A percentile compares a stretch with the other conserved stretches of the same genome.
These are phyloP conservation scores for Serpula lacrymans DNA, from an alignment of 768 basidiomycete species.

Conservation along the genomic window DNA sequence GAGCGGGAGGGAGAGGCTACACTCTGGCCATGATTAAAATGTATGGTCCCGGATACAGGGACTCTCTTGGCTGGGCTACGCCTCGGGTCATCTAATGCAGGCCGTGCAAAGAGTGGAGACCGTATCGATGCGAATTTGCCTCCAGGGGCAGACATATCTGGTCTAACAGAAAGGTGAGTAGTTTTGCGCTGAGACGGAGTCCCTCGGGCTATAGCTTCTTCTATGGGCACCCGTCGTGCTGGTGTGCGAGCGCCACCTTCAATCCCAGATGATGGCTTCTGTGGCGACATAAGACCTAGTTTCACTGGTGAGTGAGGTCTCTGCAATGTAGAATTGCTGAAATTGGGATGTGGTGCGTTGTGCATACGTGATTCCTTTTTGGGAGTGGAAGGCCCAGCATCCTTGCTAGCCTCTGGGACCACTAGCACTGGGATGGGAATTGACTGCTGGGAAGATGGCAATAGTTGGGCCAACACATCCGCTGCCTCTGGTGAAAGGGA, in stretches of 20 bases:
- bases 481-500: slow-evolving; percentile 62
- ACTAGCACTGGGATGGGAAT: slow-evolving; percentile 7
- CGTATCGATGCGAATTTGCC: slow-evolving; percentile 6
- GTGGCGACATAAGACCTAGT: no score
- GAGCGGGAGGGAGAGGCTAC: slow-evolving; percentile 15
- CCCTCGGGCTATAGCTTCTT: slow-evolving; percentile 47
- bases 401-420: slow-evolving; percentile 24
- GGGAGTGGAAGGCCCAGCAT: slow-evolving; percentile 21
- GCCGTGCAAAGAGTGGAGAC: slow-evolving; percentile 39
- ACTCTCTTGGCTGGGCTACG: slow-evolving; percentile 34
- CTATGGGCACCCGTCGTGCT: slow-evolving; percentile 60
- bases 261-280: slow-evolving; percentile 31
- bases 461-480: slow-evolving; percentile 36
- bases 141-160: slow-evolving; percentile 15
- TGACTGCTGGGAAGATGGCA: slow-evolving; percentile 21
- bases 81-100: slow-evolving; percentile 32
- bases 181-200: slow-evolving; percentile 48
- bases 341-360: slow-evolving; percentile 12
- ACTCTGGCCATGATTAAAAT: slow-evolving; percentile 27
- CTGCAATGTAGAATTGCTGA: slow-evolving; percentile 17
- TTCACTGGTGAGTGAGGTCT: no score
- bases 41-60: slow-evolving; percentile 22
- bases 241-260: slow-evolving; percentile 51
- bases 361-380: slow-evolving; percentile 13
- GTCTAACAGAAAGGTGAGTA: slow-evolving; percentile 26